These are phyloP conservation scores for Kwoniella pini DNA, from an alignment of 768 basidiomycete species.

Conservation along the genomic window DNA sequence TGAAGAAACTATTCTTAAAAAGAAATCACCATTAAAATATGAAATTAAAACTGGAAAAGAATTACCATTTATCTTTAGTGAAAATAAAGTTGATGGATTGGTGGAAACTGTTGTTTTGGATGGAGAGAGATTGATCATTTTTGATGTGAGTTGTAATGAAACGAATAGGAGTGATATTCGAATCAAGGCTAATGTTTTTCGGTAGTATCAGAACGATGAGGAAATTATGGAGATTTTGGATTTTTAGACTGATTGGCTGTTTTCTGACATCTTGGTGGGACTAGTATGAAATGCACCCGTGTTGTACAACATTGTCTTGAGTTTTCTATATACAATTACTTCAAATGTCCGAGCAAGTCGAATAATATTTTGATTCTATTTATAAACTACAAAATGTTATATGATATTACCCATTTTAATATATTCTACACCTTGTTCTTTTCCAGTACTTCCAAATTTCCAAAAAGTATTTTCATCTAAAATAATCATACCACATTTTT, in stretches of 20 bases:
- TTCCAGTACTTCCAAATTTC: constrained; percentile 25
- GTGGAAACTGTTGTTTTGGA: constrained; percentile 37
- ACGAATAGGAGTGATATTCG: no score
- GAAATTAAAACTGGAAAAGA: constrained; percentile 32
- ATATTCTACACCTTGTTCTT: constrained; percentile 21
- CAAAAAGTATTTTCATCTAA: constrained; percentile 22
- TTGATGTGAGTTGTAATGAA: constrained; percentile 46
- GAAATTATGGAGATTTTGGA: constrained; percentile 22
- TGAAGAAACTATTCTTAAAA: constrained; percentile 25
- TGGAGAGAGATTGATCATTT: constrained; percentile 36
- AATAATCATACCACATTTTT: constrained; percentile 18
- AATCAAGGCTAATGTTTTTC: no score
- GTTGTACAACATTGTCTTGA: no score
- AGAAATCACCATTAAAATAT: constrained; percentile 12
- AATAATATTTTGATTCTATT: not conserved
- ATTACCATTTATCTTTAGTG: constrained; percentile 33
- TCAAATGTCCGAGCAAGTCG: no score
- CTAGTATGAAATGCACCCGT: no score
- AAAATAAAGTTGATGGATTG: constrained; percentile 15
- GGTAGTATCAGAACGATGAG: constrained; percentile 6
- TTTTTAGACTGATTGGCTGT: constrained; percentile 14
- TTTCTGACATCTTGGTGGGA: no score
- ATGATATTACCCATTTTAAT: constrained; percentile 33
- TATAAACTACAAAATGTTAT: not conserved
- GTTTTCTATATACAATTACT: no score